Evolutionary conservation across 176 grass and related monocot genomes (phyloP).

Genomic region (Carex littledalei): DNA sequence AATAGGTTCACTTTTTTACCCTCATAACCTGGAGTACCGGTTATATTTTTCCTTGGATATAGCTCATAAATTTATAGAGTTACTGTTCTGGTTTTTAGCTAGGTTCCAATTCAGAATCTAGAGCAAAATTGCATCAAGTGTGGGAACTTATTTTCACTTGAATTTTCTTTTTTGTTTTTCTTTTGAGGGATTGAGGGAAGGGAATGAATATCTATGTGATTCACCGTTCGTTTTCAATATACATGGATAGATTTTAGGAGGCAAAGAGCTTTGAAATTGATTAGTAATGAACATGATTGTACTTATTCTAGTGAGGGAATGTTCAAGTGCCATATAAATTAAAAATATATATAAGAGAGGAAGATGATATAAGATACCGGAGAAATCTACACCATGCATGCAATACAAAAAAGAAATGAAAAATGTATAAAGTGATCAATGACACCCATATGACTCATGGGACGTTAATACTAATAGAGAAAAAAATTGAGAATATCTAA

Average conservation of each 20-base stretch:
- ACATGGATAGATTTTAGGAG: background rate
- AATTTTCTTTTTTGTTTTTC: background rate
- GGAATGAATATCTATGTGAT: background rate
- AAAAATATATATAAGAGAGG: no score
- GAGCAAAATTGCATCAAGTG: background rate
- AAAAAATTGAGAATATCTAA: background rate
- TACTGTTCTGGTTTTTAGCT: background rate
- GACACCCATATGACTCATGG: background rate
- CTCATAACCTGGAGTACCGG: constrained; percentile 8
- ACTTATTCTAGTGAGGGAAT: background rate
- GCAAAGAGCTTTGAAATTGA: background rate
- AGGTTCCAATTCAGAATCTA: background rate
- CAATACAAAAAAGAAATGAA: background rate
- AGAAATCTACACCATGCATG: background rate
- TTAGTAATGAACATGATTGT: background rate
- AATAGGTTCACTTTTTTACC: background rate
- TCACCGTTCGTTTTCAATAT: no score
- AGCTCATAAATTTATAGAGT: background rate
- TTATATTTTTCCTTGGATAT: background rate
- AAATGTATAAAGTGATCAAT: background rate
- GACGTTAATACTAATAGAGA: background rate
- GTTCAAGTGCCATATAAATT: no score
- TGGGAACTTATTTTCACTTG: background rate
- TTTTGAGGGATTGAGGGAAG: background rate
- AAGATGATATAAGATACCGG: no score